A percentile compares a stretch with the other conserved stretches of the same genome.
phyloP scores from a whole-genome alignment of 495 filamentous ascomycete species.

The Penicillium pulvis region DNA sequence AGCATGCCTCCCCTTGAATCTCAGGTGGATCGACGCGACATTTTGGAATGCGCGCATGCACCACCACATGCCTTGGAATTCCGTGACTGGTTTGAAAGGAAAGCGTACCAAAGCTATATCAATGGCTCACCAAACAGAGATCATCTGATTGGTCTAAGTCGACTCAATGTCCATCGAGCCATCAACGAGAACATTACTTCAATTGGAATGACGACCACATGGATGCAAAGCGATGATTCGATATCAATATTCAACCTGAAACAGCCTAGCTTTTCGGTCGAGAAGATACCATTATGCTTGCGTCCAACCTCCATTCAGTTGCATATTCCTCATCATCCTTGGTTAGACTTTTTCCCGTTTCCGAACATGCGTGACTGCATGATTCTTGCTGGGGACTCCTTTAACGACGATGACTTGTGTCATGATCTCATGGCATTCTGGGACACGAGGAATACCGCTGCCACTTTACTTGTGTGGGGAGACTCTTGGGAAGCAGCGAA shows the following conservation, averaged over 20 bases:
- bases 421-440: slow-evolving; percentile 31
- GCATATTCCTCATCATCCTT: slow-evolving; percentile 31
- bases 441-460: slow-evolving; percentile 17
- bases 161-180: slow-evolving; percentile 25
- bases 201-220: slow-evolving; percentile 21
- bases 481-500: slow-evolving; percentile 39
- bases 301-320: slow-evolving; percentile 27
- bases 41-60: slow-evolving; percentile 11
- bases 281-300: slow-evolving; percentile 25
- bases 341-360: slow-evolving; percentile 38
- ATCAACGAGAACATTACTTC: slow-evolving; percentile 20
- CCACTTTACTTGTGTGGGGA: slow-evolving; percentile 46
- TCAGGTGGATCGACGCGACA: too few species aligned
- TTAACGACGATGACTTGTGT: slow-evolving; percentile 29
- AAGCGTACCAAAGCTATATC: slow-evolving; percentile 11
- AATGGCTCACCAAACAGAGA: slow-evolving; percentile 17
- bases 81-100: slow-evolving; percentile 8
- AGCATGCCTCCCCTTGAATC: too few species aligned
- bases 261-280: slow-evolving; percentile 15
- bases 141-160: slow-evolving; percentile 18
- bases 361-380: slow-evolving; percentile 32
- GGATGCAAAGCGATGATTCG: slow-evolving; percentile 22
- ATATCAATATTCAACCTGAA: slow-evolving; percentile 30
- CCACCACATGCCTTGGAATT: not conserved
- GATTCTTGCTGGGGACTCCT: slow-evolving; percentile 21